These are phyloP conservation scores for Apophysomyces variabilis DNA, from an alignment of 371 early-diverging fungal species.

Conservation along the genomic window DNA sequence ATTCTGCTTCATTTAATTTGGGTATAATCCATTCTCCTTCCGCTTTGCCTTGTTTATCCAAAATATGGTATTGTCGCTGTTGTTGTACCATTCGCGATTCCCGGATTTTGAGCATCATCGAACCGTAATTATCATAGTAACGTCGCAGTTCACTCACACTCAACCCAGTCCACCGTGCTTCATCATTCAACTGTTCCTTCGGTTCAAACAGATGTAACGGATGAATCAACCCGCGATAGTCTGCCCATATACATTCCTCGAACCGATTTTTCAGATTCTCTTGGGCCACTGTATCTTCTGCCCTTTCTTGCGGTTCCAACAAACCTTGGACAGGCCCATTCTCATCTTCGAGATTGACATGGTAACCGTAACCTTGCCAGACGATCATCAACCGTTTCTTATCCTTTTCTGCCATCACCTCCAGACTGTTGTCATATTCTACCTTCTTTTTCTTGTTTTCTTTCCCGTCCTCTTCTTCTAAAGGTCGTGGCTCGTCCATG, in stretches of 20 bases:
- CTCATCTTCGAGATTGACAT: conserved; percentile 1
- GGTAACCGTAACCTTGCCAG: conserved; percentile 52
- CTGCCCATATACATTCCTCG: conserved; percentile 38
- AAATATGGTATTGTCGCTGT: conserved; percentile 35
- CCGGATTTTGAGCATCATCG: conserved; percentile 46
- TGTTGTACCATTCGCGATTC: conserved; percentile 42
- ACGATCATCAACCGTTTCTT: conserved; percentile 21
- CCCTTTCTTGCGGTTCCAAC: conserved; percentile 1
- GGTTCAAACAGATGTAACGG: conserved; percentile 36
- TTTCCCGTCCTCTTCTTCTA: conserved; percentile 13
- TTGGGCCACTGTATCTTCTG: neutral
- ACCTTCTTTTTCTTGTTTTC: conserved; percentile 23
- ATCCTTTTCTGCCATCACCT: conserved; percentile 22
- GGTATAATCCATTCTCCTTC: conserved; percentile 39
- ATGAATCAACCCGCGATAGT: conserved; percentile 43
- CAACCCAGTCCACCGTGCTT: conserved; percentile 30
- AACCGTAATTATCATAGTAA: conserved; percentile 50
- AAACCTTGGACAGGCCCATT: conserved; percentile 2
- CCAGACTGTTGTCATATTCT: conserved; percentile 47
- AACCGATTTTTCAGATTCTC: conserved; percentile 15
- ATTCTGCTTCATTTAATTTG: conserved; percentile 12
- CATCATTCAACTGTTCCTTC: conserved; percentile 8
- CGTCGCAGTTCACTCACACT: conserved; percentile 37
- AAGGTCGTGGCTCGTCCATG: conserved; percentile 19
- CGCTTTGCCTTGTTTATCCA: conserved; percentile 20